Base-by-base conservation (phyloP, 2,329 filamentous ascomycete species). In the Calonectria pauciramosa region DNA sequence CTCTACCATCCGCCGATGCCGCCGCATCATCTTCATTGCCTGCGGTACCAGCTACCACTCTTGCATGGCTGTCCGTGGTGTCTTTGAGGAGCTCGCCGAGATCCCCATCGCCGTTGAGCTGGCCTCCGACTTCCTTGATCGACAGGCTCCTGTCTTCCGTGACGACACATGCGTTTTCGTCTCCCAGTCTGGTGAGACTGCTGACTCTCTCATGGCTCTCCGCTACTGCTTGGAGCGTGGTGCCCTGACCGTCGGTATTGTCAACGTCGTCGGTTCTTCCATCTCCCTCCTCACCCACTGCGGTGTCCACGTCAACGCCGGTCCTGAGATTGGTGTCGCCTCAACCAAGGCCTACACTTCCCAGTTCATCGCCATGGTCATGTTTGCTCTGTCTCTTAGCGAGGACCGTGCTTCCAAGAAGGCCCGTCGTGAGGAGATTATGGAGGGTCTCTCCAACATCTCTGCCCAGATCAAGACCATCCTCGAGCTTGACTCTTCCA, bases 281-380 rank as follows among this genome's bases (percentile, higher is more conserved):
- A 99, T 99, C 87, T 99, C 97, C 60, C 94, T 99, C 82, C 94
- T 99, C 83, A 99, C 97, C 78, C 97, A 99, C 92, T 99, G 97
- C 83, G 97, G 97, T 96, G 97, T 99, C 71, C 97, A 99, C 90
- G 96, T 99, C 90, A 99, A 99, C 87, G 97, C 97, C 80, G 97
- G 97, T 72, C 97, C 97, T 69, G 97, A 99, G 87, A 99, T 99
- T 78, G 97, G 97, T 93, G 97, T 99, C 79, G 97, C 97, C 75
- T 99, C 96, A 60, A 99, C 97, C 86, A 99, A 99, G 91, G 97
- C 97, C 49, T 99, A 99, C 89, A 99, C 97, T 18, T 99, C 97
- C 60, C 97, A 99, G 86, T 99, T 99, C 86, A 95, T 99, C 83
- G 98, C 97, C 85, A 98, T 99, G 96, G 94, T 99, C 88, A 99